Base-by-base conservation (phyloP, 2,329 filamentous ascomycete species). In the Microcera coccophila region DNA sequence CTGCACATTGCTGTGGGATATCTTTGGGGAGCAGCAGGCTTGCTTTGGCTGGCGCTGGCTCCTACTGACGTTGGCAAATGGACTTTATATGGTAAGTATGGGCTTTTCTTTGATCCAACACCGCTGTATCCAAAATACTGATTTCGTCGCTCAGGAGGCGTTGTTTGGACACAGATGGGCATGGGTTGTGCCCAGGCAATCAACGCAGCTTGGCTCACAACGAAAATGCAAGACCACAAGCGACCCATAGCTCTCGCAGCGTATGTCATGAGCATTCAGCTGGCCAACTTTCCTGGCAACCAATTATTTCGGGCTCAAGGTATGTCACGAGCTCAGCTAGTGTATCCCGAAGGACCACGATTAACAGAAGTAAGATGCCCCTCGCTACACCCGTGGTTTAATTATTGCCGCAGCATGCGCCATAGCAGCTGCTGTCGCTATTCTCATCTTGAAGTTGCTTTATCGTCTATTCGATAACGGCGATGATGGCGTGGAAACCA, bases 81-180 rank as follows among this genome's bases (percentile, higher is more conserved):
- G 54, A 46, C 44, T 5, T 39, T 62, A 3, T 62, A 61, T 3
- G 59, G 54, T 55, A 41, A 14, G 44, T 26, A 26, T 26, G 7
- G 12, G 7, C 7, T 32, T 32, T 14, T 17, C 29, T 32, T 17
- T 32, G 9, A 17, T 14, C 29, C n/a, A 32, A 17, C n/a, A 10
- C 21, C 22, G 8, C 2, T 10, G 15, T 3, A 4, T 14, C 18
- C 7, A 18, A 33, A 21, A 24, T 20, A 33, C 31, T 45, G 26
- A 29, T 21, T 18, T 22, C 17, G 14, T 39, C n/a, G n/a, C 16
- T 38, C 22, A 58, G 57, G 58, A 0, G 59, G 59, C 3, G 57
- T 62, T 0, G 54, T 62, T 0, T 61, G 59, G 59, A 61, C 57
- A 0, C 59, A 62, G 8, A 61, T 61, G 59, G 57, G 60, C 4